A percentile compares a stretch with the other conserved stretches of the same genome.
phyloP scores from a whole-genome alignment of 148 eudicot genomes.

The Limonium bicolor region DNA sequence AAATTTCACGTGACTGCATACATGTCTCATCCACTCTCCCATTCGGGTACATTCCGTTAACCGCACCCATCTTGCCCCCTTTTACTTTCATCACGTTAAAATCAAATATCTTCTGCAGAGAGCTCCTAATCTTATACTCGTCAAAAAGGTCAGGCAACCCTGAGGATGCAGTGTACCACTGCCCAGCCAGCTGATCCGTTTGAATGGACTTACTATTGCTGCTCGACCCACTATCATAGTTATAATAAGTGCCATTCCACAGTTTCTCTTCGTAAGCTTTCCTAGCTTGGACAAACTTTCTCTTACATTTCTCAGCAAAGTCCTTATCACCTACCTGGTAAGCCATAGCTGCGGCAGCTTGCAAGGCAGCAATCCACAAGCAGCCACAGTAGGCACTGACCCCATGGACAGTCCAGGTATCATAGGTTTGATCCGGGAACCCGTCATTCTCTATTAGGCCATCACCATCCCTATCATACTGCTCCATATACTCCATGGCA shows the following conservation, averaged over 20 bases:
- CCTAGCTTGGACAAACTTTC: constrained; percentile 53
- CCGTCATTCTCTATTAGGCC: constrained; percentile 94
- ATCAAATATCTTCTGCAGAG: constrained; percentile 67
- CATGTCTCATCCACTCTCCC: constrained; percentile 96
- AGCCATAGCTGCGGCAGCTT: constrained; percentile 96
- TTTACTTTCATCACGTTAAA: constrained; percentile 85
- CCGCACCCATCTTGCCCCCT: constrained; percentile 96
- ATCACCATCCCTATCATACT: constrained; percentile 77
- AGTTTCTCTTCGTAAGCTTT: constrained; percentile 52
- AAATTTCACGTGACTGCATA: constrained; percentile 98
- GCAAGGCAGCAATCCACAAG: constrained; percentile 94
- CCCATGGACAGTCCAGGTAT: constrained; percentile 98
- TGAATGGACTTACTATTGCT: constrained; percentile 93
- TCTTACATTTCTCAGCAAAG: constrained; percentile 69
- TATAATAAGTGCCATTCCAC: constrained; percentile 95
- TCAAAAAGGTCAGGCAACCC: constrained; percentile 83
- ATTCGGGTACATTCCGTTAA: constrained; percentile 86
- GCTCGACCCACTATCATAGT: constrained; percentile 97
- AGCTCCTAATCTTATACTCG: constrained; percentile 49
- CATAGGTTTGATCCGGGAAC: constrained; percentile 96
- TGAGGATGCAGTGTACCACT: constrained; percentile 91
- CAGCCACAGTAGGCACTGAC: constrained; percentile 95
- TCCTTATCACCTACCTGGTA: constrained; percentile 64
- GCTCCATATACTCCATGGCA: constrained; percentile 96
- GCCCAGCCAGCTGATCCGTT: constrained; percentile 95